Evolutionary conservation across 768 basidiomycete genomes (phyloP).

Genomic region (Boletus edulis): DNA sequence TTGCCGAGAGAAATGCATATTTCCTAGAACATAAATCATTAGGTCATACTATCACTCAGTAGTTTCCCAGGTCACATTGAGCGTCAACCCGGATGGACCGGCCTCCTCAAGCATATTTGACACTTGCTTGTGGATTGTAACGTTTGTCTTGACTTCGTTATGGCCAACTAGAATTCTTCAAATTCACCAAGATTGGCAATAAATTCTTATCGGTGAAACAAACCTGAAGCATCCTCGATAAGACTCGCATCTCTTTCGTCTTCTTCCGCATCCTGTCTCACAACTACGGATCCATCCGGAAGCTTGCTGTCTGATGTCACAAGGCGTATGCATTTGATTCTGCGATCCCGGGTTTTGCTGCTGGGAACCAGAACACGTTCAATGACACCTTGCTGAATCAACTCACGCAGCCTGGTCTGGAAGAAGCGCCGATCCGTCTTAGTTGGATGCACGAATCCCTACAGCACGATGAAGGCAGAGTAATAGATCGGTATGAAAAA

Average conservation of each 20-base stretch:
- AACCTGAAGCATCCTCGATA: constrained; percentile 34
- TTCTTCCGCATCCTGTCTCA: constrained; percentile 37
- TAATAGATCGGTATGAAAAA: not conserved
- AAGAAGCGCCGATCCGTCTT: constrained; percentile 84
- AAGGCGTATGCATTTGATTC: constrained; percentile 67
- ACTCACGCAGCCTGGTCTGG: constrained; percentile 66
- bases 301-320: constrained; percentile 40
- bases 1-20: constrained; percentile 57
- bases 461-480: constrained; percentile 1
- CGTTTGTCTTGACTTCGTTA: constrained; percentile 51
- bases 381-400: constrained; percentile 69
- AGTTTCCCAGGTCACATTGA: constrained; percentile 48
- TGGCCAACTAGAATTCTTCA: constrained; percentile 27
- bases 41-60: not conserved
- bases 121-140: constrained; percentile 78
- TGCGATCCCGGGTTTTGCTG: constrained; percentile 43
- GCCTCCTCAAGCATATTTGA: constrained; percentile 69
- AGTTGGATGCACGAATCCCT: constrained; percentile 77
- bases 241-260: constrained; percentile 35
- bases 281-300: constrained; percentile 36
- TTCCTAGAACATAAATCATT: constrained; percentile 44
- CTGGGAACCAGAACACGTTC: constrained; percentile 74
- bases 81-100: constrained; percentile 66
- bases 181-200: not conserved
- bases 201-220: constrained; percentile 6